Conservation (phyloP, 2,329 filamentous ascomycete genomes). For the Sporothrix mexicana region DNA sequence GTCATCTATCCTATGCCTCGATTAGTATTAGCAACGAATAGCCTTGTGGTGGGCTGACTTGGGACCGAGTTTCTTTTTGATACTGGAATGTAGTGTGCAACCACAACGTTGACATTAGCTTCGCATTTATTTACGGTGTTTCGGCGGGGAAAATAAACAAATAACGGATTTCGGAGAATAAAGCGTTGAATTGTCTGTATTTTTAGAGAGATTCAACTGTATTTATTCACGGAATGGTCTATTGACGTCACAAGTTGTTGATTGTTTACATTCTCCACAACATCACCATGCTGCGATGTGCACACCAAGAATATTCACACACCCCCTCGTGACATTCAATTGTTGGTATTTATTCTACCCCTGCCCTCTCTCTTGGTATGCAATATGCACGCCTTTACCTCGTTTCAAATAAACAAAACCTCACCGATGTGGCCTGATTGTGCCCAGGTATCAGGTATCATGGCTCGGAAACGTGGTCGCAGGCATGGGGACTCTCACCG, state of each 20-base stretch:
- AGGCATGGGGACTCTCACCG: conserved; percentile 5
- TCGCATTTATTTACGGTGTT: not conserved
- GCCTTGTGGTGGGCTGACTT: not conserved
- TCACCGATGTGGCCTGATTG: no score
- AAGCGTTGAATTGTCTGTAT: no score
- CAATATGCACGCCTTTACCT: not conserved
- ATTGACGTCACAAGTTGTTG: not conserved
- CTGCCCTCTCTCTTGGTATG: not conserved
- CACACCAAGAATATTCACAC: not conserved
- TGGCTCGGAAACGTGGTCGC: conserved; percentile 10
- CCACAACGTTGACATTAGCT: not conserved
- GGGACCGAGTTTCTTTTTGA: not conserved
- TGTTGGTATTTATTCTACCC: not conserved
- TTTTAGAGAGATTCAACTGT: no score
- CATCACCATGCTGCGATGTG: no score
- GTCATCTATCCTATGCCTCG: not conserved
- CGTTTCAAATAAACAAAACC: not conserved
- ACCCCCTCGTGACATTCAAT: not conserved
- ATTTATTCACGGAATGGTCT: not conserved
- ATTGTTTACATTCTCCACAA: not conserved
- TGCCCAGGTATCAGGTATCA: not conserved
- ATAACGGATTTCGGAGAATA: no score
- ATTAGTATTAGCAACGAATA: not conserved
- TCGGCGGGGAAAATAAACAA: not conserved
- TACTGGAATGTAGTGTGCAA: conserved; percentile 2